phyloP scores from a whole-genome alignment of 345 rosid species.

The Eucalyptus pauciflora region DNA sequence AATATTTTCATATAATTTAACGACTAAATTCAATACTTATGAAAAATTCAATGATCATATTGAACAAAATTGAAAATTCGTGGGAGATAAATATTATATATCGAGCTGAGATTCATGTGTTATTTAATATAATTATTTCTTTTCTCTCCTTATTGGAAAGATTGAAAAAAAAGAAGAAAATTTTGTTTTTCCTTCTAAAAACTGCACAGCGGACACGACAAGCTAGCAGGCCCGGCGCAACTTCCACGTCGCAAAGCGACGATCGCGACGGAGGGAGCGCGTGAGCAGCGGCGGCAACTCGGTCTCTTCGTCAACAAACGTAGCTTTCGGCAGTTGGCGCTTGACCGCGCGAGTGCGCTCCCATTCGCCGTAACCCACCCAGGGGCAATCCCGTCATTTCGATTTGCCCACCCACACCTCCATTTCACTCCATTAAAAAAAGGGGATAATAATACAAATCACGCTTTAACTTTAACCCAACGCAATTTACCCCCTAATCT shows the following conservation, averaged over 20 bases:
- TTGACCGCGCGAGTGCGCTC: not conserved
- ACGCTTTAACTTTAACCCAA: no score
- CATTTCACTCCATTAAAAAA: not conserved
- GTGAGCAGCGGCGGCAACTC: not conserved
- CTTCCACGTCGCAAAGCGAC: not conserved
- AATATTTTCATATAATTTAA: not conserved
- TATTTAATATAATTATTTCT: rapidly evolving
- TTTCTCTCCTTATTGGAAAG: not conserved
- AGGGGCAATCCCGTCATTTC: not conserved
- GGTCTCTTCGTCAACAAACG: not conserved
- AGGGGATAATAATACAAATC: no score
- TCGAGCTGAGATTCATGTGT: rapidly evolving
- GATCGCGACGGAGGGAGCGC: not conserved
- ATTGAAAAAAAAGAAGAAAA: not conserved
- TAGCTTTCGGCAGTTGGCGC: not conserved
- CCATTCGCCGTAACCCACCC: not conserved
- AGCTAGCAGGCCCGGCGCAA: not conserved
- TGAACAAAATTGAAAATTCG: not conserved
- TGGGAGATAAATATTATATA: not conserved
- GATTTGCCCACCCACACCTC: rapidly evolving
- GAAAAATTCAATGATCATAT: rapidly evolving
- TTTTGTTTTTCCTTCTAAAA: not conserved
- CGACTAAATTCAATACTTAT: rapidly evolving
- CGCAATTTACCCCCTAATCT: no score
- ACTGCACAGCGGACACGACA: not conserved